Percentiles rank a stretch among this genome's conserved stretches.
Conservation (phyloP, 495 filamentous ascomycete species). For the Bacidia gigantensis region DNA sequence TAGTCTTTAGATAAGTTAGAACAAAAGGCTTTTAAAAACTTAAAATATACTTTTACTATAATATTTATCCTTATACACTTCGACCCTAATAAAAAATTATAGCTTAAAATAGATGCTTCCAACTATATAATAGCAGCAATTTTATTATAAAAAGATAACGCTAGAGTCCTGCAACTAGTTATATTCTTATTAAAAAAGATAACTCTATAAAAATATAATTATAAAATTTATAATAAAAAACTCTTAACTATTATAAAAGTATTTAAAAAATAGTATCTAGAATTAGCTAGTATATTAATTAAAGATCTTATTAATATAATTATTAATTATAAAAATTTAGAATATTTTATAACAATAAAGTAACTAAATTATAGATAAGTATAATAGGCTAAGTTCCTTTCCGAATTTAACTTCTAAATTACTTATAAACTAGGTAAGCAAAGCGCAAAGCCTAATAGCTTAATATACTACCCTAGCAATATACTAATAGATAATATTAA, state of each 20-base stretch:
- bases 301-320: background rate
- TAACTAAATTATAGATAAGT: background rate
- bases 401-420: background rate
- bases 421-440: background rate
- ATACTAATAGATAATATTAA: too few species aligned
- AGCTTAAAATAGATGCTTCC: background rate
- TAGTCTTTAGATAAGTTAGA: background rate
- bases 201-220: background rate
- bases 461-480: too few species aligned
- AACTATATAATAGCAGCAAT: background rate
- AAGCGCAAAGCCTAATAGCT: too few species aligned
- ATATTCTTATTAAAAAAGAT: background rate
- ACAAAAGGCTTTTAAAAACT: background rate
- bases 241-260: background rate
- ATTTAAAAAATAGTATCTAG: background rate
- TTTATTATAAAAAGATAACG: background rate
- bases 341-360: background rate
- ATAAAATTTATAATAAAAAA: slow-evolving; percentile 1
- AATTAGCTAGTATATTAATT: background rate
- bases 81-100: background rate
- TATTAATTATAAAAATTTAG: slow-evolving; percentile 1
- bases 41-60: background rate
- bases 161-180: background rate
- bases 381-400: background rate
- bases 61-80: background rate